Percentiles rank a stretch among this genome's conserved stretches.
Conservation (phyloP, 148 eudicot species). For the Fagopyrum homotropicum region DNA sequence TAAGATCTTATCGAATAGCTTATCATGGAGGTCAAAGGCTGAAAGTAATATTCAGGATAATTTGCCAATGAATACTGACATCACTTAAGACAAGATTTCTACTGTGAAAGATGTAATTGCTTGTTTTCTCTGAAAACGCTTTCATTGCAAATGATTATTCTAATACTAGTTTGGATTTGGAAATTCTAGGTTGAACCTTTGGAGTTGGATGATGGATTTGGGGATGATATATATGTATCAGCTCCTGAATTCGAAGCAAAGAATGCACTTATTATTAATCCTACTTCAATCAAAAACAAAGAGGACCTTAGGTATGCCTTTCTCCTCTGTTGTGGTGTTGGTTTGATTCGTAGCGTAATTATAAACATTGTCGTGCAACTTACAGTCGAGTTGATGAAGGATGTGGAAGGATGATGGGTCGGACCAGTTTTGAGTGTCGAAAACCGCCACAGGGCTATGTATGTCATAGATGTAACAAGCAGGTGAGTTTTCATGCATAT, state of each 20-base stretch:
- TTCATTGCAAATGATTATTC: background rate
- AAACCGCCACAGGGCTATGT: conserved; percentile 83
- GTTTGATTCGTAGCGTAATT: background rate
- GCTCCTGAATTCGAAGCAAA: conserved; percentile 44
- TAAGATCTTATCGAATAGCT: conserved; percentile 7
- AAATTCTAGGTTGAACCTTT: conserved; percentile 50
- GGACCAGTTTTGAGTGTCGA: conserved; percentile 47
- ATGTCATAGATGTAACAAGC: conserved; percentile 83
- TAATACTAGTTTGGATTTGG: background rate
- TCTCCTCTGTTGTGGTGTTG: background rate
- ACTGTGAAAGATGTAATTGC: conserved; percentile 36
- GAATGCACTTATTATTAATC: no score
- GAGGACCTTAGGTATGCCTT: conserved; percentile 60
- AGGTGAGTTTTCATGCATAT: conserved; percentile 53
- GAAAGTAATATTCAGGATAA: conserved; percentile 36
- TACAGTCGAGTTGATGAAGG: conserved; percentile 58
- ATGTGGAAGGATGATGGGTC: conserved; percentile 57
- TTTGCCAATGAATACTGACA: conserved; percentile 40
- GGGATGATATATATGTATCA: conserved; percentile 66
- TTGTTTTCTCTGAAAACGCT: background rate
- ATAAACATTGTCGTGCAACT: conserved; percentile 2
- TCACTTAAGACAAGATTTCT: conserved; percentile 44
- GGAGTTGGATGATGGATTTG: conserved; percentile 93
- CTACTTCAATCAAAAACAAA: conserved; percentile 53
- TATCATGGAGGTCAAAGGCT: conserved; percentile 47